Conservation (phyloP, 2,329 filamentous ascomycete genomes). For the Pyrenophora tritici-repentis region DNA sequence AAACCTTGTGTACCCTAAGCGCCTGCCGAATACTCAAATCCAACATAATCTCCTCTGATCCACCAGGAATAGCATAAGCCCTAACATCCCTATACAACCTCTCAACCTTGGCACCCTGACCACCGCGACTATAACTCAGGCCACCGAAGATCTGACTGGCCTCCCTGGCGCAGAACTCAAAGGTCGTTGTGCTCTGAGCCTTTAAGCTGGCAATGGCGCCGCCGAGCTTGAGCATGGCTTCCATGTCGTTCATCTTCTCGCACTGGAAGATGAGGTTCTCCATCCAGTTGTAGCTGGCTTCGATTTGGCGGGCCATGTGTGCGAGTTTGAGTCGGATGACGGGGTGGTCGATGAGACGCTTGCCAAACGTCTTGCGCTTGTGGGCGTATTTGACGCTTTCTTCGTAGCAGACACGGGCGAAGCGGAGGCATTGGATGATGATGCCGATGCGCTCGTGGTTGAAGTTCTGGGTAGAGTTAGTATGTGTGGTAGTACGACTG, state of each 20-base stretch:
- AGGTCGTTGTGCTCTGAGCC: conserved; percentile 90
- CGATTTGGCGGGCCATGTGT: conserved; percentile 97
- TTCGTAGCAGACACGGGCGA: conserved; percentile 95
- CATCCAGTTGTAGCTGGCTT: conserved; percentile 95
- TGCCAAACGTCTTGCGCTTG: conserved; percentile 96
- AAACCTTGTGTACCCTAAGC: conserved; percentile 81
- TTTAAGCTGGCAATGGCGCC: conserved; percentile 93
- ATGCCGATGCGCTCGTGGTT: conserved; percentile 99
- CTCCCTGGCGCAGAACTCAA: conserved; percentile 97
- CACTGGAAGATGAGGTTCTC: conserved; percentile 95
- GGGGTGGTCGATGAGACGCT: conserved; percentile 93
- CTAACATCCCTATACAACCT: conserved; percentile 91
- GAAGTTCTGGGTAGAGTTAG: conserved; percentile 67
- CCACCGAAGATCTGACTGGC: conserved; percentile 98
- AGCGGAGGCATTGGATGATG: conserved; percentile 95
- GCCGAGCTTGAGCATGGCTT: conserved; percentile 94
- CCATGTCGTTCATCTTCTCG: conserved; percentile 87
- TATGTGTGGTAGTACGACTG: neutral
- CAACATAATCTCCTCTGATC: conserved; percentile 97
- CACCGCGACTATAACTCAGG: conserved; percentile 86
- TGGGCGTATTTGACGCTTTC: conserved; percentile 95
- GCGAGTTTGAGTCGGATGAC: conserved; percentile 98
- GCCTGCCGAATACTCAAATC: conserved; percentile 93
- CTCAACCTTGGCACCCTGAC: conserved; percentile 95
- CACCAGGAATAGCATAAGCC: conserved; percentile 92